Percentiles rank a stretch among this genome's conserved stretches.
phyloP scores from a whole-genome alignment of 2,329 filamentous ascomycete genomes.

The Colletotrichum navitas region DNA sequence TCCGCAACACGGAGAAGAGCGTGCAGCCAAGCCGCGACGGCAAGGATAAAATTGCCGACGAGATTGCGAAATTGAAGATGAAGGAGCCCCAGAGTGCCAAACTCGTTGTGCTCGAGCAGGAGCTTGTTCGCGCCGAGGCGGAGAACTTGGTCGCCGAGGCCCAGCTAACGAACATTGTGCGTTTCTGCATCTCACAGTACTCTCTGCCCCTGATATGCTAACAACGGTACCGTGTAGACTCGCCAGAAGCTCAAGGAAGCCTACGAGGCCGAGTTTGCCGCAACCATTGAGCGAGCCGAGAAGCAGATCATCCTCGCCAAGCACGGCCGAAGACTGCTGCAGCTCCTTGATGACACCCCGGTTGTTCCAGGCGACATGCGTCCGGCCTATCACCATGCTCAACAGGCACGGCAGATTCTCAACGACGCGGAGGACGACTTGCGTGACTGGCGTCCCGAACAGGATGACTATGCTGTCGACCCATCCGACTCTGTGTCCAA shows the following conservation, averaged over 20 bases:
- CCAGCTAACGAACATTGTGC: slow-evolving; percentile 92
- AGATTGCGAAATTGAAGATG: slow-evolving; percentile 90
- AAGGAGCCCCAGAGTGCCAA: slow-evolving; percentile 90
- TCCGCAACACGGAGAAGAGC: slow-evolving; percentile 94
- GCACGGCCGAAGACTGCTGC: slow-evolving; percentile 87
- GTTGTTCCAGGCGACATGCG: slow-evolving; percentile 87
- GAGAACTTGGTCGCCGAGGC: slow-evolving; percentile 97
- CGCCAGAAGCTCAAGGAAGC: slow-evolving; percentile 97
- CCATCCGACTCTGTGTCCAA: slow-evolving; percentile 22
- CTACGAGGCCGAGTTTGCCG: slow-evolving; percentile 88
- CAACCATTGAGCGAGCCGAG: slow-evolving; percentile 94
- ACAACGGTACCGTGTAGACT: slow-evolving; percentile 67
- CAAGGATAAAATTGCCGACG: slow-evolving; percentile 89
- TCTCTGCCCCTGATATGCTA: neutral
- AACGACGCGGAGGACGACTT: slow-evolving; percentile 94
- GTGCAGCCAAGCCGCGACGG: slow-evolving; percentile 93
- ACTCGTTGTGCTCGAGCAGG: slow-evolving; percentile 90
- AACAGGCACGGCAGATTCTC: slow-evolving; percentile 84
- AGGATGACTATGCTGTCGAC: slow-evolving; percentile 48
- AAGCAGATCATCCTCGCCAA: slow-evolving; percentile 96
- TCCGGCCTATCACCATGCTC: slow-evolving; percentile 73
- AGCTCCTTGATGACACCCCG: slow-evolving; percentile 89
- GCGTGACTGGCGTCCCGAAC: slow-evolving; percentile 74
- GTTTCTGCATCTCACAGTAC: slow-evolving; percentile 51
- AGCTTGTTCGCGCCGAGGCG: slow-evolving; percentile 94